Evolutionary conservation across 768 basidiomycete genomes (phyloP), one percentile per base, ranked within the genome.

Genomic region (Mycena indigotica): DNA sequence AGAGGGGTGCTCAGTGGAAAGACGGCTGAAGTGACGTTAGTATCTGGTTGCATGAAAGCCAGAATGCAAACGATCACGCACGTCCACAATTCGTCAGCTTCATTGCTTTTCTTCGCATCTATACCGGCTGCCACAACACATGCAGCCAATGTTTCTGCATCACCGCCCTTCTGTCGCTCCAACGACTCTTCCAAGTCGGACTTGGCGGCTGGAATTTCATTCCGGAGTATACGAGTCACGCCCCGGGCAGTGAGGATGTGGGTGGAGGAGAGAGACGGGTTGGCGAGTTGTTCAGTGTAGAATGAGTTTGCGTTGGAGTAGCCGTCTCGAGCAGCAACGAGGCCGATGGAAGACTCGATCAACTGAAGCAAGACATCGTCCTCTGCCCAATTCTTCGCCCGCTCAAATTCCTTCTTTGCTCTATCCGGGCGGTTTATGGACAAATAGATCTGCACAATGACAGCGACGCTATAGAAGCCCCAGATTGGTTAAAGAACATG

Each of bases 361-460:
- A 88, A 82, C 68, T 96, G 94, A 19, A 98, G 77, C 32, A 98
- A 81, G 17, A 93, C 82, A 66, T 94, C 89, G 69, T 97, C 95
- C 69, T 95, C 94, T 5, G 91, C 91, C 80, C 87, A 91, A 52
- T 81, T 83, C 72, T 94, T 89, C 24, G 92, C 90, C 23, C 86
- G 82, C 28, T 91, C 87, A 68, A 92, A 88, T 66, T 92, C n/a
- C n/a, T n/a, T n/a, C n/a, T n/a, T 89, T 25, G 95, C 95, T 35
- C 95, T 83, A 74, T 92, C 93, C 29, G 87, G 77, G 39, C 95
- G 87, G 70, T 91, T 84, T 56, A 95, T 91, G n/a, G 92, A 91
- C 32, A 98, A 84, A 69, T 94, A 91, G 50, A 96, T 84, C 67
- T 96, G 92, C 13, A 90, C 85, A 46, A 89, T 84, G 41, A 93